Base-by-base conservation (phyloP, 2,329 filamentous ascomycete species). In the Immersiporthe knoxdaviesiana region DNA sequence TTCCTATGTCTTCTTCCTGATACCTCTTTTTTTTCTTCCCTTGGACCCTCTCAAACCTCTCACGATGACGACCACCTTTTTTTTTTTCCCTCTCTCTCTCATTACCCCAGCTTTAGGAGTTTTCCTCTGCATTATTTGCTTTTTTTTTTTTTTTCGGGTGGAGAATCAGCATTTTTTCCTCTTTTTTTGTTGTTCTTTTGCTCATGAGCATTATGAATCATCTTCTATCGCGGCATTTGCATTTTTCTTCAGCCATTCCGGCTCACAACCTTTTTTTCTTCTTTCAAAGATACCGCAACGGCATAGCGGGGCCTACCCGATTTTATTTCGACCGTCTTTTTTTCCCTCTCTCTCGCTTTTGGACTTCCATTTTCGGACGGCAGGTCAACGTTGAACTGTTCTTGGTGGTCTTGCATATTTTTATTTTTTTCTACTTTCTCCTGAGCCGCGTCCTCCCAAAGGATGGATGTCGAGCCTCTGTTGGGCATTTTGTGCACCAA, bases 251-350 rank as follows among this genome's bases (percentile, higher is more conserved):
- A 63, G 65, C 37, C 58, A 65, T 24, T 35, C 32, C 24, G 62
- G 70, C 64, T 59, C 50, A 64, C 63, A 39, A 64, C 37, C 44
- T 50, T 30, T 69, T 61, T 71, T 60, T 58, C 44, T 50, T 30
- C 67, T 61, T 71, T 60, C 35, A 2, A 67, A 68, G 69, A 71
- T 71, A 71, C 69, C 69, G 69, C 54, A 65, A 71, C 58, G 69
- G 66, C 66, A 32, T 70, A 68, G 69, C 69, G 69, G 66, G 69
- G 66, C 66, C 66, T 68, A 63, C 66, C 62, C 66, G 61, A 68
- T 61, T 63, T 59, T 24, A 63, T 37, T 62, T 63, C 50, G 50
- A 54, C 39, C 50, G 50, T 32, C 50, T 10, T 54, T 12, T 67
- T 58, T 64, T 50, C 12, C n/a, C n/a, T n/a, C n/a, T n/a, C 44